These are phyloP conservation scores for Biscogniauxia sp. DNA, from an alignment of 2,329 filamentous ascomycete species.

Conservation along the genomic window DNA sequence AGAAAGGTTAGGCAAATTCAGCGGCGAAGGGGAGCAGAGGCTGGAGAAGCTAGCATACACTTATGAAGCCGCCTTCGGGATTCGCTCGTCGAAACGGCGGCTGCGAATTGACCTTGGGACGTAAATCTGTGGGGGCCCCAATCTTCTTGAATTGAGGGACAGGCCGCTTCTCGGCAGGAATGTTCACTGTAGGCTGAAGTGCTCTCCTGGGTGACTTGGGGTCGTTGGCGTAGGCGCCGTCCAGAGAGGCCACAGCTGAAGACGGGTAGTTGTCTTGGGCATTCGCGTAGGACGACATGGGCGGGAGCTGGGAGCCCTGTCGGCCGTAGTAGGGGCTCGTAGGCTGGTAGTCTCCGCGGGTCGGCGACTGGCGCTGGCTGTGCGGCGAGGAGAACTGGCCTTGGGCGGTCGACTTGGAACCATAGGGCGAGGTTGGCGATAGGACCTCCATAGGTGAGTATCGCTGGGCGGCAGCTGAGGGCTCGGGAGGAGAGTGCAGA, in stretches of 20 bases:
- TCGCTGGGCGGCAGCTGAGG: conserved; percentile 80
- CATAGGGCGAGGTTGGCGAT: conserved; percentile 77
- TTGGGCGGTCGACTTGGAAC: conserved; percentile 58
- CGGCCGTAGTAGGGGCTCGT: conserved; percentile 57
- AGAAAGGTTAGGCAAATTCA: conserved; percentile 24
- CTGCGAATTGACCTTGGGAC: conserved; percentile 80
- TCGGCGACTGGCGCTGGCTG: conserved; percentile 73
- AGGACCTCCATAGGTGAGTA: conserved; percentile 95
- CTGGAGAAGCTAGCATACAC: conserved; percentile 56
- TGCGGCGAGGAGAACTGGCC: conserved; percentile 52
- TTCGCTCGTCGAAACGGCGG: conserved; percentile 90
- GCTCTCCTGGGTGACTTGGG: conserved; percentile 58
- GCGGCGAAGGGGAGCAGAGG: conserved; percentile 5
- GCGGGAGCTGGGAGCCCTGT: conserved; percentile 66
- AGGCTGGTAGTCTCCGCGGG: conserved; percentile 60
- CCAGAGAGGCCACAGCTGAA: conserved; percentile 68
- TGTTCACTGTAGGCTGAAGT: conserved; percentile 41
- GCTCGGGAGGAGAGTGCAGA: conserved; percentile 72
- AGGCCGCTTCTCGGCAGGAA: conserved; percentile 55
- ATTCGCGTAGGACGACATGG: conserved; percentile 67
- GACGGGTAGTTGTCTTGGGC: conserved; percentile 71
- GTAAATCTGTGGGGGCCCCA: conserved; percentile 68
- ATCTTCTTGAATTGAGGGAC: conserved; percentile 88
- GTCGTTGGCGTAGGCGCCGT: conserved; percentile 59
- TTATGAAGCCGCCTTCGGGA: conserved; percentile 96